These are phyloP conservation scores for Gaultheria prostrata DNA, from an alignment of 148 eudicot genomes.

Conservation along the genomic window DNA sequence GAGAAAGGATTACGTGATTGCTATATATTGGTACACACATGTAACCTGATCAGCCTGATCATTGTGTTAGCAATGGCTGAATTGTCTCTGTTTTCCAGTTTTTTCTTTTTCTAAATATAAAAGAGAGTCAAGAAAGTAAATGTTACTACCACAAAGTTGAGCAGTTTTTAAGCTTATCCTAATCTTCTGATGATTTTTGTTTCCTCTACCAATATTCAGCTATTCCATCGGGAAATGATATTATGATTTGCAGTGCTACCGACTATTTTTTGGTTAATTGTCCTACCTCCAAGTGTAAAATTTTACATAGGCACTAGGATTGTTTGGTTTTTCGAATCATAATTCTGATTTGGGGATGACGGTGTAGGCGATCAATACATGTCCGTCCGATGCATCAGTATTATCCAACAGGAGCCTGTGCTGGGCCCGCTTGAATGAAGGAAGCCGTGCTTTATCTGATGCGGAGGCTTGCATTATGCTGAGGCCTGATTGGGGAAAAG, in stretches of 20 bases:
- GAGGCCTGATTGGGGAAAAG: slow-evolving; percentile 31
- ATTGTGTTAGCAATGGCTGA: background rate
- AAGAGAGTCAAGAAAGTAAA: background rate
- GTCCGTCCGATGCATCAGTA: slow-evolving; percentile 16
- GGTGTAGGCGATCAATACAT: slow-evolving; percentile 17
- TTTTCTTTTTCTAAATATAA: background rate
- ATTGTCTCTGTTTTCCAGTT: background rate
- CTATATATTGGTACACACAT: slow-evolving; percentile 24
- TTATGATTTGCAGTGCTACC: background rate
- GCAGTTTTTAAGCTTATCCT: background rate
- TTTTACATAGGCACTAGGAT: background rate
- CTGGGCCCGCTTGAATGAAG: slow-evolving; percentile 22
- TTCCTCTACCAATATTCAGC: background rate
- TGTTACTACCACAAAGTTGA: background rate
- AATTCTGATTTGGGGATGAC: background rate
- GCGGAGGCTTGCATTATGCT: slow-evolving; percentile 26
- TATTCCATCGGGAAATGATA: background rate
- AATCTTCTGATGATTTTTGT: background rate
- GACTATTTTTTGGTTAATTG: background rate
- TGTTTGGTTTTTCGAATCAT: background rate
- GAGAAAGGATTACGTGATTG: slow-evolving; percentile 21
- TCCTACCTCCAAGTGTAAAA: background rate
- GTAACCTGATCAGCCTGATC: slow-evolving; percentile 8
- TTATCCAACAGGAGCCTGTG: slow-evolving; percentile 30
- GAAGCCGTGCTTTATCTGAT: slow-evolving; percentile 23